Conservation (phyloP, 176 grass and related monocot species). For the Eragrostis nindensis region DNA sequence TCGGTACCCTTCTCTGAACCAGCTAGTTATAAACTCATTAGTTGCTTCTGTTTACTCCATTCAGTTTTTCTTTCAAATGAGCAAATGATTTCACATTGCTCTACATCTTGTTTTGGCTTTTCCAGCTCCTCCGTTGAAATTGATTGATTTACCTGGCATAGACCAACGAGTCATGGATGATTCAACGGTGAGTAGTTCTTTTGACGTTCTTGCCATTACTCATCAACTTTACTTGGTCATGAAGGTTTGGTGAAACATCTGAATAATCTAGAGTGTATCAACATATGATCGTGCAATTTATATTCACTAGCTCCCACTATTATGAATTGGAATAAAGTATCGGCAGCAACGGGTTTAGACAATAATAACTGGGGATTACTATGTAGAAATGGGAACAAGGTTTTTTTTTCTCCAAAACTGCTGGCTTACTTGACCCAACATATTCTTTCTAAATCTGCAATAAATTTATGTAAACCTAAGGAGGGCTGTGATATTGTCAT, state of each 20-base stretch:
- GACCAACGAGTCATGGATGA: constrained; percentile 93
- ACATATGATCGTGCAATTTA: not conserved
- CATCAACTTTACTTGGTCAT: not conserved
- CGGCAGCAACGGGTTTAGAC: not conserved
- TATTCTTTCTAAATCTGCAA: not conserved
- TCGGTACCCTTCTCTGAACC: not conserved
- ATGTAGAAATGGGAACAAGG: not conserved
- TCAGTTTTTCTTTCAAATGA: not conserved
- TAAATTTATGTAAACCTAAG: not conserved
- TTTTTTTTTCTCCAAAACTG: not conserved
- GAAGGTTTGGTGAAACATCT: not conserved
- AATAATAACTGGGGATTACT: not conserved
- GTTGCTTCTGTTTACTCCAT: constrained; percentile 4
- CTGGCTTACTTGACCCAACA: not conserved
- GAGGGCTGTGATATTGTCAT: not conserved
- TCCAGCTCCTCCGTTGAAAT: constrained; percentile 95
- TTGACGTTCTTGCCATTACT: constrained; percentile 8
- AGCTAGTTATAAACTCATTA: constrained; percentile 7
- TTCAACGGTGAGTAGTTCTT: constrained; percentile 62
- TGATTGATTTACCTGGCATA: constrained; percentile 97
- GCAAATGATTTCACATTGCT: constrained; percentile 28
- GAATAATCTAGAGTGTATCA: constrained; percentile 4
- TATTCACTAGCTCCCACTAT: not conserved
- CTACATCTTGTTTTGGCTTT: constrained; percentile 7
- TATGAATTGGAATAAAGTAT: constrained; percentile 8